Base-by-base conservation (phyloP, 495 filamentous ascomycete species). In the Aspergillus leporis region DNA sequence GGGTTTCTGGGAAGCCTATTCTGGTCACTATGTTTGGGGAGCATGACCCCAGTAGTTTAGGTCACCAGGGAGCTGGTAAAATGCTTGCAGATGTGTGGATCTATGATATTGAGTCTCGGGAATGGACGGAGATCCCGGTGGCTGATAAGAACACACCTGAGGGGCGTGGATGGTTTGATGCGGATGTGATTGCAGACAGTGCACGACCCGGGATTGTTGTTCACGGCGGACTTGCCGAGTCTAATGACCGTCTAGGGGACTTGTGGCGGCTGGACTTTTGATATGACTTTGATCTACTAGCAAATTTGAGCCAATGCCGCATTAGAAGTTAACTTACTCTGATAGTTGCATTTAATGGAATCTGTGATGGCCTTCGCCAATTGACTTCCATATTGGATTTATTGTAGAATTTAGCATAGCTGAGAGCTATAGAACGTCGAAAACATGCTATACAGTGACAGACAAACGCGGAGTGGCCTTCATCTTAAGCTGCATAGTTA, bases 51-150 rank as follows among this genome's bases (percentile, higher is more conserved):
- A 86, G 82, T 64, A 68, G 71, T 8, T 69, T 83, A 30, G 88
- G 87, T 0, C 86, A 91, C 61, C 78, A 78, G n/a, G 84, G 80
- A 4, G 85, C 87, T 0, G 89, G 89, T 1, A 85, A 80, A 62
- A 90, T 90, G 78, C 76, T 83, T 62, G 70, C 75, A 18, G 90
- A 93, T 71, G 81, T 90, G 2, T 94, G 90, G 91, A 80, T 77
- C 0, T 94, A 88, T 68, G 82, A 90, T 63, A 74, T 90, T 34
- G 74, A 76, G 14, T 70, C 73, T 7, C 72, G 82, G 41, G 75
- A 74, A 50, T 83, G 85, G 76, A 70, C 70, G 13, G 71, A 82
- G 18, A 71, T 88, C 16, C 76, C 78, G 4, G 71, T 76, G 9
- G 73, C 75, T 57, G 82, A 75, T 0, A 77, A 76, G 16, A 81